Evolutionary conservation across 2,329 filamentous ascomycete genomes (phyloP).

Genomic region (Penicillium sp.): DNA sequence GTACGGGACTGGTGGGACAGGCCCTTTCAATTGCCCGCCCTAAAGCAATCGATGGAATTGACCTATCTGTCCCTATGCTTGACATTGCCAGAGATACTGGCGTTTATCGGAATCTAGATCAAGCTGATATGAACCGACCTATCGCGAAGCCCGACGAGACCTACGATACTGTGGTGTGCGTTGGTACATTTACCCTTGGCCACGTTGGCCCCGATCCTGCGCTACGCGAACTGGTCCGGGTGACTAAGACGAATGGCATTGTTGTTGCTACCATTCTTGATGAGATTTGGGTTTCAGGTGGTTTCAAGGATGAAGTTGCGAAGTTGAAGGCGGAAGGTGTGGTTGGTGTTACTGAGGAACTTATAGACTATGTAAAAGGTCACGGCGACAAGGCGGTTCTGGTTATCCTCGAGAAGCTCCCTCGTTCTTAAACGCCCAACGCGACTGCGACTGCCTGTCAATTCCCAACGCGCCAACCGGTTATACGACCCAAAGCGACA

Average conservation of each 20-base stretch:
- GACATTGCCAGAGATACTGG: slow-evolving; percentile 51
- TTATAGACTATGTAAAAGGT: slow-evolving; percentile 33
- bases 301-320: slow-evolving; percentile 51
- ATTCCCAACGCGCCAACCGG: neutral
- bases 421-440: slow-evolving; percentile 30
- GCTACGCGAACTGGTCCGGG: slow-evolving; percentile 52
- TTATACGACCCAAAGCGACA: slow-evolving; percentile 18
- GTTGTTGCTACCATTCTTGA: slow-evolving; percentile 55
- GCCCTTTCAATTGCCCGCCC: slow-evolving; percentile 48
- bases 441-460: slow-evolving; percentile 19
- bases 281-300: slow-evolving; percentile 51
- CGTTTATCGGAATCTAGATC: slow-evolving; percentile 48
- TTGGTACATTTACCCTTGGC: slow-evolving; percentile 57
- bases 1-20: slow-evolving; percentile 55
- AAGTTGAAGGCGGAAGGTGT: slow-evolving; percentile 34
- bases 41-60: slow-evolving; percentile 54
- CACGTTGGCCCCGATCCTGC: slow-evolving; percentile 55
- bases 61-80: slow-evolving; percentile 57
- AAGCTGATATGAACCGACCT: slow-evolving; percentile 50
- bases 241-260: slow-evolving; percentile 50
- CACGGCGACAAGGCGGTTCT: slow-evolving; percentile 32
- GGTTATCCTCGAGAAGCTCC: slow-evolving; percentile 27
- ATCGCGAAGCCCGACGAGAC: slow-evolving; percentile 42
- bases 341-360: slow-evolving; percentile 35
- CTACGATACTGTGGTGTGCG: slow-evolving; percentile 56